These are phyloP conservation scores for Dictyostelium firmibasis DNA, from an alignment of 78 protist species.

Conservation along the genomic window DNA sequence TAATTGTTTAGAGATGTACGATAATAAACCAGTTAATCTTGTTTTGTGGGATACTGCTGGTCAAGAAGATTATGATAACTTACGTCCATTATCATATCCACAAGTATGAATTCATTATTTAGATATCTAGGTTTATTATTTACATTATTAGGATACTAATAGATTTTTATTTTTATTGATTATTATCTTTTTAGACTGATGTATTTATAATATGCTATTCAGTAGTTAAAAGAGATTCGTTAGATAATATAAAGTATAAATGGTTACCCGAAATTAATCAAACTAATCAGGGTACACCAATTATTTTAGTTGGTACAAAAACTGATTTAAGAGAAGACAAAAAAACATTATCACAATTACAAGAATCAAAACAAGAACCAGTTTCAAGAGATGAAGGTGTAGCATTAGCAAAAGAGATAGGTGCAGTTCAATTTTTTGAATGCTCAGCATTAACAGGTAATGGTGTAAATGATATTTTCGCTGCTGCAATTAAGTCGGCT, in stretches of 20 bases:
- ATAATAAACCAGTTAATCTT: constrained; percentile 77
- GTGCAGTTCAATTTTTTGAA: constrained; percentile 91
- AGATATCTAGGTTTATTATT: neutral
- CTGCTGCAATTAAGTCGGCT: constrained; percentile 59
- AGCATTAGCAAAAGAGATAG: constrained; percentile 77
- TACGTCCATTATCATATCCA: constrained; percentile 91
- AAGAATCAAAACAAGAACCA: constrained; percentile 48
- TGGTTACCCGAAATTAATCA: constrained; percentile 63
- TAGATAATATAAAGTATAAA: constrained; percentile 89
- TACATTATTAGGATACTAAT: too few species aligned
- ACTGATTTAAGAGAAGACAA: constrained; percentile 86
- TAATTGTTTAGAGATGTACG: constrained; percentile 77
- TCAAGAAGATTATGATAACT: constrained; percentile 94
- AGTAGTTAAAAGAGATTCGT: constrained; percentile 83
- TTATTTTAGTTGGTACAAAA: constrained; percentile 95
- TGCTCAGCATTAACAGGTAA: constrained; percentile 95
- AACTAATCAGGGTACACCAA: constrained; percentile 77
- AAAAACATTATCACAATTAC: constrained; percentile 30
- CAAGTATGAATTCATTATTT: constrained; percentile 15
- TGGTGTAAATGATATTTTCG: constrained; percentile 73
- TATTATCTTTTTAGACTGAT: constrained; percentile 40
- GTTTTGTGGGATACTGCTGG: constrained; percentile 97
- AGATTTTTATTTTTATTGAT: neutral
- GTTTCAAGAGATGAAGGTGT: constrained; percentile 56
- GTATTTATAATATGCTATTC: constrained; percentile 83